Percentiles rank a stretch among this genome's conserved stretches.
phyloP scores from a whole-genome alignment of 2,329 filamentous ascomycete genomes.

The Aspergillus sp. region DNA sequence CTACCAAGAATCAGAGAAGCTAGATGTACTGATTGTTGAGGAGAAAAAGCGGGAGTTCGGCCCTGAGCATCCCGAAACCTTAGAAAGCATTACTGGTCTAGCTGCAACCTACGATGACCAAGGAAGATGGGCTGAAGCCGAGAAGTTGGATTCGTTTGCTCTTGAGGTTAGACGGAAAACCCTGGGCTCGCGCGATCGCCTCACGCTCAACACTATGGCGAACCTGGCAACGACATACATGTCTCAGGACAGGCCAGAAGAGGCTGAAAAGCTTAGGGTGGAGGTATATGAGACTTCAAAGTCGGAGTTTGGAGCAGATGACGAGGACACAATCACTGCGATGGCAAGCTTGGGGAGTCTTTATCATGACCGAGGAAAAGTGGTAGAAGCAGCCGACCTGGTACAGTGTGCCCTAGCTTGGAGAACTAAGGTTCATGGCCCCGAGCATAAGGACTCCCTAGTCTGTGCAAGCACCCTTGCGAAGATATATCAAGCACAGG shows the following conservation, averaged over 20 bases:
- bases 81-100: conserved; percentile 12
- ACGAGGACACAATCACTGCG: conserved; percentile 16
- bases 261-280: conserved; percentile 17
- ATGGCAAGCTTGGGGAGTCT: conserved; percentile 18
- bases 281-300: conserved; percentile 20
- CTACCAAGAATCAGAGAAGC: conserved; percentile 10
- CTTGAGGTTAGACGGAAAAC: neutral
- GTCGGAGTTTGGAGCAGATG: conserved; percentile 17
- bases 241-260: conserved; percentile 15
- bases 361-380: conserved; percentile 15
- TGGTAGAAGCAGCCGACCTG: conserved; percentile 27
- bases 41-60: conserved; percentile 16
- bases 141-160: conserved; percentile 2
- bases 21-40: conserved; percentile 10
- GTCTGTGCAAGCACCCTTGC: conserved; percentile 33
- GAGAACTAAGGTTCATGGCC: conserved; percentile 16
- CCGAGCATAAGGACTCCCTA: conserved; percentile 16
- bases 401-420: conserved; percentile 11
- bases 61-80: conserved; percentile 13
- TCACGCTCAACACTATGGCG: conserved; percentile 19
- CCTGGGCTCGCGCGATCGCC: conserved; percentile 15
- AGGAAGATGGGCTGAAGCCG: conserved; percentile 9
- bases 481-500: neutral
- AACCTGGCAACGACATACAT: conserved; percentile 18
- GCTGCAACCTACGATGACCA: conserved; percentile 13